These are phyloP conservation scores for Hysterangium stoloniferum DNA, from an alignment of 768 basidiomycete genomes.

Conservation along the genomic window DNA sequence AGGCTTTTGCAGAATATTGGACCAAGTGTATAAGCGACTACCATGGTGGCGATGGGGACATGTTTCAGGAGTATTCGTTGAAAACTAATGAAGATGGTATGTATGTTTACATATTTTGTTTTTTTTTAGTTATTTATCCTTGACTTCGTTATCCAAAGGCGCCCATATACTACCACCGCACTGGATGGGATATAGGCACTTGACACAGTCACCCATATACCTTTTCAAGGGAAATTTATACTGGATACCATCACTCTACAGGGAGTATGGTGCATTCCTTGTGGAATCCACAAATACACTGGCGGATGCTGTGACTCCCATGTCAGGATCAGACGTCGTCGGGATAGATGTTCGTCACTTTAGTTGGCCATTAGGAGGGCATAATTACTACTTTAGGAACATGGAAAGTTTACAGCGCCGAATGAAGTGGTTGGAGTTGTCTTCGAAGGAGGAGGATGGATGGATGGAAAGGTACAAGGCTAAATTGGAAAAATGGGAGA, in stretches of 20 bases:
- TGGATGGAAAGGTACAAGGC: slow-evolving; percentile 40
- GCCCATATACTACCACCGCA: slow-evolving; percentile 50
- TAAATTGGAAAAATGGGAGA: slow-evolving; percentile 1
- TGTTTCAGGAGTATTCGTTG: slow-evolving; percentile 40
- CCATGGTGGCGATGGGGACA: slow-evolving; percentile 28
- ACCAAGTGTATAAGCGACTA: slow-evolving; percentile 28
- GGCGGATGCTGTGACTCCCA: too few species aligned
- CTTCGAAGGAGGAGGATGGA: slow-evolving; percentile 20
- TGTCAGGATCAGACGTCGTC: not conserved
- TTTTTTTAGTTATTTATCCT: not conserved
- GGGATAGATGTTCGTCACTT: not conserved
- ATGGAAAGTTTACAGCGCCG: slow-evolving; percentile 38
- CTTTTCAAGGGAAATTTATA: slow-evolving; percentile 41
- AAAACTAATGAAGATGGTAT: slow-evolving; percentile 52
- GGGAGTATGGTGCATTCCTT: slow-evolving; percentile 39
- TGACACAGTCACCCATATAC: slow-evolving; percentile 41
- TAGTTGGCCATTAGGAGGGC: slow-evolving; percentile 41
- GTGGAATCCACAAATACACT: too few species aligned
- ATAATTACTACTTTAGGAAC: slow-evolving; percentile 56
- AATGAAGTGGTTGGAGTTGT: slow-evolving; percentile 35
- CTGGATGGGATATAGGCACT: slow-evolving; percentile 45
- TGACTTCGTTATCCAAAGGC: slow-evolving; percentile 26
- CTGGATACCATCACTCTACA: slow-evolving; percentile 36
- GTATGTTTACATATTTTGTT: slow-evolving; percentile 10
- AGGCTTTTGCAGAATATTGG: slow-evolving; percentile 35